These are phyloP conservation scores for Ilex aquifolium DNA, from an alignment of 257 asterid species.

Conservation along the genomic window DNA sequence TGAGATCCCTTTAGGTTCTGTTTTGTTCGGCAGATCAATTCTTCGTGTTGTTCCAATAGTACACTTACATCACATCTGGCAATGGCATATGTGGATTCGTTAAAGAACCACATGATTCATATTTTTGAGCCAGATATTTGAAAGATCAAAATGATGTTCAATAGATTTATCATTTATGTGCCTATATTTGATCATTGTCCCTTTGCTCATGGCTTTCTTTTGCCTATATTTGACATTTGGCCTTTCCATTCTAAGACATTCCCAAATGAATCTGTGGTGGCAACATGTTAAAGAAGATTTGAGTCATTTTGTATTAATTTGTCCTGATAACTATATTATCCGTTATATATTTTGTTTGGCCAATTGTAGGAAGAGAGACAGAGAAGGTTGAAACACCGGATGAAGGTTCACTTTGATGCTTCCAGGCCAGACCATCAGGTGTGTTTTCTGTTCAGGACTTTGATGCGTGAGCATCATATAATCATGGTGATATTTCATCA, in stretches of 20 bases:
- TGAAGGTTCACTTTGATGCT: constrained; percentile 61
- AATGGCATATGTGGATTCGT: no score
- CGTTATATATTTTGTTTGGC: no score
- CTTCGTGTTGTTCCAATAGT: no score
- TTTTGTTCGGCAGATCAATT: no score
- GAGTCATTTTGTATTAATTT: no score
- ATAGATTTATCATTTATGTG: no score
- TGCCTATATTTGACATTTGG: neutral
- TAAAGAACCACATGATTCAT: no score
- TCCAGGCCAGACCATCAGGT: constrained; percentile 82
- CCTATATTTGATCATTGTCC: no score
- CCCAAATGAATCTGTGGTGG: neutral
- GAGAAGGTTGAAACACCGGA: constrained; percentile 61
- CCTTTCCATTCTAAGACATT: neutral
- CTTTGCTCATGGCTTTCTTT: neutral
- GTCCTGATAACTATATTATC: no score
- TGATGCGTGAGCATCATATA: neutral
- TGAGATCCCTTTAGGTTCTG: neutral
- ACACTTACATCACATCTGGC: no score
- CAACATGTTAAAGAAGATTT: neutral
- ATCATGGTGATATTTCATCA: neutral
- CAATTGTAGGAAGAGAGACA: constrained; percentile 59
- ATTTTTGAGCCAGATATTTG: no score
- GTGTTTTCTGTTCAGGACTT: constrained; percentile 2
- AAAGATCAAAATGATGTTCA: no score